Percentiles rank a stretch among this genome's conserved stretches.
Evolutionary conservation across 768 basidiomycete species (phyloP).

Genomic region (Boletus patriciae): DNA sequence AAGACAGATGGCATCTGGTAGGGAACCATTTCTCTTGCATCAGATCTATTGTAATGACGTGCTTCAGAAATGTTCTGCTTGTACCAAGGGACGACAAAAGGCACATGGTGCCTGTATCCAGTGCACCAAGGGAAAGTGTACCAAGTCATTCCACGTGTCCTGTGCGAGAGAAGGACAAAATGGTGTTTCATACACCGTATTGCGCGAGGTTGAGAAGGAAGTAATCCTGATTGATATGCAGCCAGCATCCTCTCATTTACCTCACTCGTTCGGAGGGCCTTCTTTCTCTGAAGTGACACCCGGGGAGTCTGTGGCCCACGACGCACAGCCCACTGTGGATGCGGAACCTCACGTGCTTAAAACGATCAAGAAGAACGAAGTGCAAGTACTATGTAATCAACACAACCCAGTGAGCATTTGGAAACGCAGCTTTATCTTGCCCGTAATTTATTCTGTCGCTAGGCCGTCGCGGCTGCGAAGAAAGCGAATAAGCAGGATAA

Average conservation of each 20-base stretch:
- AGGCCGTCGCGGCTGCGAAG: constrained; percentile 77
- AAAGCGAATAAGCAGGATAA: constrained; percentile 73
- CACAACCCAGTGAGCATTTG: constrained; percentile 81
- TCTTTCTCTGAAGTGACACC: background rate
- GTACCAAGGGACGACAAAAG: constrained; percentile 65
- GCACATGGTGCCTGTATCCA: constrained; percentile 83
- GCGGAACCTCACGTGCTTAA: constrained; percentile 47
- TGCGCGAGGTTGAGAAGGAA: constrained; percentile 79
- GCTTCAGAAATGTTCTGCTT: constrained; percentile 86
- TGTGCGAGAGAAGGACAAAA: constrained; percentile 66
- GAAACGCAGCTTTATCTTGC: background rate
- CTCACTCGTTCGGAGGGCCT: constrained; percentile 4
- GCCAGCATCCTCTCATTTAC: constrained; percentile 6
- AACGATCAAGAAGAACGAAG: constrained; percentile 68
- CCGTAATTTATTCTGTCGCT: background rate
- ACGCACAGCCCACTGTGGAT: constrained; percentile 2
- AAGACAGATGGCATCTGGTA: constrained; percentile 92
- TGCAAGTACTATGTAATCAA: constrained; percentile 77
- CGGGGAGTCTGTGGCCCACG: background rate
- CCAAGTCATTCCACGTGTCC: constrained; percentile 89
- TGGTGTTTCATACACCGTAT: constrained; percentile 58
- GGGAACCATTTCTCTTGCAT: constrained; percentile 26
- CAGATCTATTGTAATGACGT: background rate
- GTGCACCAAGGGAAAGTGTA: constrained; percentile 92
- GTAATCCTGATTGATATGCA: constrained; percentile 60